Base-by-base conservation (phyloP, 2,329 filamentous ascomycete genomes). In the Hypocrella siamensis region DNA sequence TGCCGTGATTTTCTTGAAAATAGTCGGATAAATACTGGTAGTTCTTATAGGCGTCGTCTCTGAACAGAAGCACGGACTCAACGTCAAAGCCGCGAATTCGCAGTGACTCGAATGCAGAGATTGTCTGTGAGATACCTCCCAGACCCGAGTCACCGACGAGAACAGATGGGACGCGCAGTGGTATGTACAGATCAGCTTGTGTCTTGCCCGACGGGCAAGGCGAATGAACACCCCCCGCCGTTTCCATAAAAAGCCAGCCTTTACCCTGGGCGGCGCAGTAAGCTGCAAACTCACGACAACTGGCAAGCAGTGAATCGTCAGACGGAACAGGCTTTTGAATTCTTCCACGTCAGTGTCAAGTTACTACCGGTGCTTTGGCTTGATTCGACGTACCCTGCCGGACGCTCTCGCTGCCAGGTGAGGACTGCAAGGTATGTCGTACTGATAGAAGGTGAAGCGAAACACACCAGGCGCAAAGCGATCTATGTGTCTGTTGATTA, bases 221-320 rank as follows among this genome's bases (percentile, higher is more conserved):
- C 0, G 81, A 88, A 38, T 88, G 74, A 0, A 88, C 79, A 1
- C 83, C 83, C 1, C 82, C 83, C 2, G 83, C 82, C 2, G 83
- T 90, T 49, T 92, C 83, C 28, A 90, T 60, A 29, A 92, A 65
- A 1, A 80, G 56, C 52, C 76, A 71, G n/a, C 68, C 68, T 28
- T 57, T 49, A 4, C 55, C 53, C 3, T 42, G 41, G 15, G 48
- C 43, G 4, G 65, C 60, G 33, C 58, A 60, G n/a, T 53, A 42
- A 6, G 51, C 47, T 2, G 66, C 57, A 33, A 62, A 55, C 2
- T 55, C 46, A 22, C 40, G 36, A 26, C 41, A 43, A 26, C 56
- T 53, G 3, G 52, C 44, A 4, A 75, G 46, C 2, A 79, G 57
- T 2, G 59, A 51, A 10, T 62, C 51, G 37, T 73, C 62, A 2